Evolutionary conservation across 2,329 filamentous ascomycete species (phyloP), one percentile per base, ranked within the genome.

Genomic region (Lecanicillium sp.): DNA sequence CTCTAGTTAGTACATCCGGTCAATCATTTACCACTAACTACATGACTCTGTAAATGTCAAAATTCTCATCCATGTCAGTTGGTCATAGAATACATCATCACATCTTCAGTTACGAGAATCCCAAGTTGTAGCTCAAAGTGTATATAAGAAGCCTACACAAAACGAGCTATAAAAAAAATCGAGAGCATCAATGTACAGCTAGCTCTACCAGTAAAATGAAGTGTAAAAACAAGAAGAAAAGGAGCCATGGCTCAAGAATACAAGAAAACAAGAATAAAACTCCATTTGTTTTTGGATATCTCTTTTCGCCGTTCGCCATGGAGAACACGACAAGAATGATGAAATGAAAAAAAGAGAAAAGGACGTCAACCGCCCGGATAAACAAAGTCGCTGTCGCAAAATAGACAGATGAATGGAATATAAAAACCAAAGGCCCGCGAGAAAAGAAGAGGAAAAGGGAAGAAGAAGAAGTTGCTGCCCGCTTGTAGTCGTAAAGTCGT

Each of bases 401-500:
- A 12, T 10, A 4, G 15, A 32, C 29, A 2, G 37, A 20, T 21
- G 9, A 17, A 41, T 15, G 37, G 30, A 27, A 27, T n/a, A 30
- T 35, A 29, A 27, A 17, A 30, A 48, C 20, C 9, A 26, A 33
- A 41, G 21, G 49, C 23, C 45, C 20, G 44, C 36, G 19, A n/a
- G n/a, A 40, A 43, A 44, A 49, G 46, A 32, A 33, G 24, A 29
- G 32, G 7, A 21, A 39, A 40, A n/a, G n/a, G n/a, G n/a, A n/a
- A 15, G 50, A 43, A 40, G 21, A 14, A 35, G 29, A 8, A 12
- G 15, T 20, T 32, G 35, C 44, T 41, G 37, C 44, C 29, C 37
- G 44, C 44, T 47, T 41, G 37, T 27, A 33, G 29, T 47, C 44
- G 37, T 47, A 35, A 40, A 29, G 12, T 29, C 26, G 12, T 29